Conservation (phyloP, 352 stramenopile genomes). For the Phytophthora vignae region DNA sequence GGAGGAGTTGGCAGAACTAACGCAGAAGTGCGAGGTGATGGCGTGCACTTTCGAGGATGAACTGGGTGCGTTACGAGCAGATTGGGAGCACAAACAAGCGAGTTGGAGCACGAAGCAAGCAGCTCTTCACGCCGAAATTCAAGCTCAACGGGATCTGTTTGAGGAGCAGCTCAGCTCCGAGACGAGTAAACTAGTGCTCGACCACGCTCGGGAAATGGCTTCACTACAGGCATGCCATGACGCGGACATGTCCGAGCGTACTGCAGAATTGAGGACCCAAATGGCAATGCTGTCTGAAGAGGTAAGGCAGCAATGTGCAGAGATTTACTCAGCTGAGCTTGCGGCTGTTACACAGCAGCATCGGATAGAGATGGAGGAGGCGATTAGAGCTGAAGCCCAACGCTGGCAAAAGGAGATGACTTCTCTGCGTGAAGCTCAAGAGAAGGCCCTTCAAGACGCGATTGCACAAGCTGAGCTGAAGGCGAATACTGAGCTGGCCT, state of each 20-base stretch:
- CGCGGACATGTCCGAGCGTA: neutral
- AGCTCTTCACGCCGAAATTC: conserved; percentile 19
- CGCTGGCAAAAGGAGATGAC: conserved; percentile 52
- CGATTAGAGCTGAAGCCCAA: conserved; percentile 27
- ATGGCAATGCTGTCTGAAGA: conserved; percentile 31
- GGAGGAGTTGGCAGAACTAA: conserved; percentile 21
- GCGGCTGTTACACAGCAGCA: conserved; percentile 11
- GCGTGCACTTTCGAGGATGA: conserved; percentile 31
- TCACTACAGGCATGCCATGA: conserved; percentile 9
- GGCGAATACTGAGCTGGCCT: conserved; percentile 41
- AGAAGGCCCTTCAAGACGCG: conserved; percentile 43
- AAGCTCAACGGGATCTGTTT: conserved; percentile 20
- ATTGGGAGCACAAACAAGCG: conserved; percentile 24
- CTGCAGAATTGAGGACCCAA: conserved; percentile 9
- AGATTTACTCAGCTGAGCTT: conserved; percentile 11
- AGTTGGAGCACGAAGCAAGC: conserved; percentile 8
- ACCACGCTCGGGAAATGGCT: conserved; percentile 12
- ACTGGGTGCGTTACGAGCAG: conserved; percentile 15
- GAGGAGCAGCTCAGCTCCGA: conserved; percentile 17
- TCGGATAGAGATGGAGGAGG: conserved; percentile 38
- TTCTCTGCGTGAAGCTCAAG: conserved; percentile 31
- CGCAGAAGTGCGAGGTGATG: conserved; percentile 23
- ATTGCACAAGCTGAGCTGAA: conserved; percentile 46
- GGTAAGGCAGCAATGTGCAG: conserved; percentile 14
- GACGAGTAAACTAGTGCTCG: conserved; percentile 9